Percentiles rank a stretch among this genome's conserved stretches.
These are phyloP conservation scores for Dissophora globulifera DNA, from an alignment of 192 early-diverging fungal genomes.

Conservation along the genomic window DNA sequence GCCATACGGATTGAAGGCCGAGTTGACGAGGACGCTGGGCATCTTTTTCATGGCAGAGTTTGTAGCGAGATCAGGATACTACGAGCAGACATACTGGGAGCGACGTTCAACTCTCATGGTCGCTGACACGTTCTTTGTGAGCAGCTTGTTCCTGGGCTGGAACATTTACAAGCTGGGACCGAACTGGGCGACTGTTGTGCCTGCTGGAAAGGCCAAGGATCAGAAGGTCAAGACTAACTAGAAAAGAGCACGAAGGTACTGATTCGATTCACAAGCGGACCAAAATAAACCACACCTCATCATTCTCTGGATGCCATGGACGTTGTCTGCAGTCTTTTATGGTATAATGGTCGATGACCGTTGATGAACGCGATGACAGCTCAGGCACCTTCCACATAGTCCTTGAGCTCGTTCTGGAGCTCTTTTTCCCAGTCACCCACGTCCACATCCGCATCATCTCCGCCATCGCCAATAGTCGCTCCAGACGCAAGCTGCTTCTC, in stretches of 20 bases:
- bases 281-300: not conserved
- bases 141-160: constrained; percentile 47
- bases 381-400: constrained; percentile 45
- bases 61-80: constrained; percentile 41
- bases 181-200: constrained; percentile 15
- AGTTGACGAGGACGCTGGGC: constrained; percentile 26
- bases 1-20: constrained; percentile 38
- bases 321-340: not conserved
- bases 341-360: too few relatives aligned
- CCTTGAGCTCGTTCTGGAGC: constrained; percentile 54
- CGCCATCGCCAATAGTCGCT: constrained; percentile 21
- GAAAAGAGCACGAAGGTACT: not conserved
- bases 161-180: constrained; percentile 51
- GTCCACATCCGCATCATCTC: constrained; percentile 52
- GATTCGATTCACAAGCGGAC: constrained; percentile 11
- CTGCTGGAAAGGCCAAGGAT: not conserved
- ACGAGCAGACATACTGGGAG: constrained; percentile 48
- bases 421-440: constrained; percentile 58
- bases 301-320: not conserved
- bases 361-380: too few relatives aligned
- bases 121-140: constrained; percentile 42
- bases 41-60: constrained; percentile 45
- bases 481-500: constrained; percentile 51
- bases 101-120: constrained; percentile 36
- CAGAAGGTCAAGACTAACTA: constrained; percentile 39